Evolutionary conservation across 768 basidiomycete species (phyloP).

Genomic region (Exsudoporus frostii): DNA sequence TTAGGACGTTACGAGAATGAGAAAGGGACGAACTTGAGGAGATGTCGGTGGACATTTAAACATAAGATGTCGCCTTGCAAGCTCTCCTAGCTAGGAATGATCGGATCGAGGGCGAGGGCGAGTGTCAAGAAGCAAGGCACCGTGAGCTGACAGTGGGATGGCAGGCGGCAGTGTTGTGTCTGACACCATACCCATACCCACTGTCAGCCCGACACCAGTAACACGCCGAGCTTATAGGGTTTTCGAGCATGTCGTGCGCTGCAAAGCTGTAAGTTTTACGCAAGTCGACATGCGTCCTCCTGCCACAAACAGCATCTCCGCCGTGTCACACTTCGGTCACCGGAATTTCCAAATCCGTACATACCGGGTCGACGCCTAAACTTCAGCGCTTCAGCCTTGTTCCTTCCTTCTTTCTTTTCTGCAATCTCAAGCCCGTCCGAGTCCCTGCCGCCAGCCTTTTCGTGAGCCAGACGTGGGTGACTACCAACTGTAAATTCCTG

Average conservation of each 20-base stretch:
- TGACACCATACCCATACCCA: too few relatives aligned
- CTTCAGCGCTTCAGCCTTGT: too few relatives aligned
- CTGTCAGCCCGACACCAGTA: background rate
- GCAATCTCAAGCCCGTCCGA: background rate
- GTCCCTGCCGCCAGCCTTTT: background rate
- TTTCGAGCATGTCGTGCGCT: too few relatives aligned
- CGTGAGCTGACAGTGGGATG: background rate
- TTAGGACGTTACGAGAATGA: background rate
- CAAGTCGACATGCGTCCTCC: background rate
- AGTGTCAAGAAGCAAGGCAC: background rate
- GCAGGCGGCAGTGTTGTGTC: background rate
- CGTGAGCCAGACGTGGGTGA: background rate
- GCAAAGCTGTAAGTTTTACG: background rate
- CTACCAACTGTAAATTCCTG: background rate
- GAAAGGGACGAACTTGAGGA: background rate
- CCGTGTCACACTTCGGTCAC: background rate
- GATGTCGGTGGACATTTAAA: background rate
- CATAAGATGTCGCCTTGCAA: background rate
- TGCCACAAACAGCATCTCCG: slow-evolving; percentile 1
- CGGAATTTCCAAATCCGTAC: background rate
- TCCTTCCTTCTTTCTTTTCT: background rate
- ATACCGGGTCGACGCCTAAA: too few relatives aligned
- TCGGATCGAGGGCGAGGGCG: background rate
- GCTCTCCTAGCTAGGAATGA: background rate
- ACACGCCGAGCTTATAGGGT: background rate